Conservation (phyloP, 257 asterid species). For the Verbascum thapsus region DNA sequence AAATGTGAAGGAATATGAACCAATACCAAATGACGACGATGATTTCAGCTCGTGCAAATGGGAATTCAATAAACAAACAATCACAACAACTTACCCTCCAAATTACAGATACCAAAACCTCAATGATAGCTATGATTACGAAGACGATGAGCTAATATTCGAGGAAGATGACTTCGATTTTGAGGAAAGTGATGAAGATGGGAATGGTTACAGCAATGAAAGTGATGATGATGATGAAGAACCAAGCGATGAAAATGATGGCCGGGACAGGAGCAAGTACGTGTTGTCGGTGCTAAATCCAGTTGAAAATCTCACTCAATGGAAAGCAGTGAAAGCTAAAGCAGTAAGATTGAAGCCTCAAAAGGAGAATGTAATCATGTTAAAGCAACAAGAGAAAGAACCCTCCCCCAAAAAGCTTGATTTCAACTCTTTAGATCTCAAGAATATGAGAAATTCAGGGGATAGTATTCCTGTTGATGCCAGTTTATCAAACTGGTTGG, state of each 20-base stretch:
- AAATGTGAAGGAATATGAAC: conserved; percentile 68
- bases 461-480: neutral
- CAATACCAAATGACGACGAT: conserved; percentile 44
- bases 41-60: conserved; percentile 30
- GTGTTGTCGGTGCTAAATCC: neutral
- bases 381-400: neutral
- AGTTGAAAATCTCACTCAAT: neutral
- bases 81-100: conserved; percentile 37
- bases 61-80: conserved; percentile 38
- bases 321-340: too few species aligned
- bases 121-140: conserved; percentile 49
- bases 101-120: conserved; percentile 65
- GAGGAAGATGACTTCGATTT: conserved; percentile 44
- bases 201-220: conserved; percentile 8
- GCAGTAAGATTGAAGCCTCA: too few species aligned
- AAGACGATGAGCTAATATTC: conserved; percentile 42
- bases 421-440: neutral
- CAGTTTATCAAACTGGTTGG: neutral
- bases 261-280: neutral
- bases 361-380: too few species aligned
- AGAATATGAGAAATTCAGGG: neutral
- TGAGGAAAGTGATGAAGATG: conserved; percentile 38
- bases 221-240: conserved; percentile 21
- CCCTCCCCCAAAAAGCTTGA: neutral
- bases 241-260: neutral